A percentile compares a stretch with the other conserved stretches of the same genome.
Conservation (phyloP, 177 flowering plant genomes). For the Vitis hybrid region DNA sequence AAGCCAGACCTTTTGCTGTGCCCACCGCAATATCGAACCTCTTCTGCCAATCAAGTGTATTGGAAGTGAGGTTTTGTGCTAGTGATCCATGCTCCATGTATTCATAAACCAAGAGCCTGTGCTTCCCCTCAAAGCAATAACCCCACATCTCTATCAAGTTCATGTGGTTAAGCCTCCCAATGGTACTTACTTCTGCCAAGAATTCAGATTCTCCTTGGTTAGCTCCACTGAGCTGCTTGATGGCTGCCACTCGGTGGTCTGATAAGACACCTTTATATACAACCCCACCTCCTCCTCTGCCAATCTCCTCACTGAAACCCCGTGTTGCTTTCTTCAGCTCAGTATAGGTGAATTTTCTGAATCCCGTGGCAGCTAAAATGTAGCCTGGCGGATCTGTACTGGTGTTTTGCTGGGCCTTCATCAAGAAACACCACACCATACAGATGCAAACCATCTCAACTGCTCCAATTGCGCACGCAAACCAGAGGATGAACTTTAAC, state of each 20-base stretch:
- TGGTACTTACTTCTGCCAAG: slow-evolving; percentile 10
- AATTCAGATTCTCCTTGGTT: slow-evolving; percentile 10
- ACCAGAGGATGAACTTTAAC: slow-evolving; percentile 1
- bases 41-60: slow-evolving; percentile 4
- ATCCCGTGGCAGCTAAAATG: slow-evolving; percentile 7
- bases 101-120: slow-evolving; percentile 12
- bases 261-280: slow-evolving; percentile 24
- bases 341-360: slow-evolving; percentile 20
- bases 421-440: slow-evolving; percentile 12
- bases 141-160: slow-evolving; percentile 19
- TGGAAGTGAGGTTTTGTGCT: slow-evolving; percentile 4
- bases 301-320: slow-evolving; percentile 26
- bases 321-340: slow-evolving; percentile 24
- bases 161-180: slow-evolving; percentile 19
- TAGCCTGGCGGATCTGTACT: slow-evolving; percentile 4
- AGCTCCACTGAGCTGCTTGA: slow-evolving; percentile 7
- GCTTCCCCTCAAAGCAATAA: slow-evolving; percentile 13
- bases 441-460: not conserved
- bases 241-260: slow-evolving; percentile 1
- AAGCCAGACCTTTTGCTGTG: slow-evolving; percentile 11
- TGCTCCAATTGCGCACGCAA: not conserved
- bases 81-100: slow-evolving; percentile 14
- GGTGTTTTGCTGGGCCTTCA: not conserved
- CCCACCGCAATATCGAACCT: slow-evolving; percentile 12
- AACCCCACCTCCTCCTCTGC: slow-evolving; percentile 27